Conservation (phyloP, 306 rosid species). For the Citrullus amarus region DNA sequence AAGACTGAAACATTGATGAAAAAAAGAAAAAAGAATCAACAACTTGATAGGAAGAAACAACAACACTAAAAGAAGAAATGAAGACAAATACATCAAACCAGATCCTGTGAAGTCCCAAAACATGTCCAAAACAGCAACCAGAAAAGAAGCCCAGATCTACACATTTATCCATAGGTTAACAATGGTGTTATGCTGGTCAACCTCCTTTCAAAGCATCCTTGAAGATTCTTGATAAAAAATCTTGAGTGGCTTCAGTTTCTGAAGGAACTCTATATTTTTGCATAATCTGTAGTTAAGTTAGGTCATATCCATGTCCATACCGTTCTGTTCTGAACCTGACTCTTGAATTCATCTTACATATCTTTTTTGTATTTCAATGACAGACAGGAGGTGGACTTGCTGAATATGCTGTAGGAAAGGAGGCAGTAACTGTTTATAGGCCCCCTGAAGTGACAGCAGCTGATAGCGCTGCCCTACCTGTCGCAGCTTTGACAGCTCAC, state of each 20-base stretch:
- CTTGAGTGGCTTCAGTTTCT: neutral
- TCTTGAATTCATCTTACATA: neutral
- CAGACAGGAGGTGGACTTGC: conserved; percentile 73
- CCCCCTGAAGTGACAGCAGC: conserved; percentile 57
- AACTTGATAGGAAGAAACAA: too few species aligned
- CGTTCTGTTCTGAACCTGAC: neutral
- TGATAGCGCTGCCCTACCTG: conserved; percentile 40
- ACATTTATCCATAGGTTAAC: too few species aligned
- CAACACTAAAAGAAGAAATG: too few species aligned
- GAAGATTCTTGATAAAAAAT: neutral
- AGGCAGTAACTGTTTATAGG: conserved; percentile 30
- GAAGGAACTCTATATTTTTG: neutral
- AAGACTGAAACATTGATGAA: neutral
- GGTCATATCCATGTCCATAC: neutral
- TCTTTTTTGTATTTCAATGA: conserved; percentile 1
- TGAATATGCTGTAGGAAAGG: conserved; percentile 33
- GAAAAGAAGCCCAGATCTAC: too few species aligned
- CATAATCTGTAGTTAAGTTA: neutral
- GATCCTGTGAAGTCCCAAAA: too few species aligned
- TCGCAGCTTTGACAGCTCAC: conserved; percentile 53
- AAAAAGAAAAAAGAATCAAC: too few species aligned
- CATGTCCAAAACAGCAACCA: too few species aligned
- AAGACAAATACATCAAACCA: too few species aligned
- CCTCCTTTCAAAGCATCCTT: neutral
- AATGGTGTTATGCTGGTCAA: too few species aligned